Conservation (phyloP, 208 protist genomes). For the Trypanosoma platydactyli region DNA sequence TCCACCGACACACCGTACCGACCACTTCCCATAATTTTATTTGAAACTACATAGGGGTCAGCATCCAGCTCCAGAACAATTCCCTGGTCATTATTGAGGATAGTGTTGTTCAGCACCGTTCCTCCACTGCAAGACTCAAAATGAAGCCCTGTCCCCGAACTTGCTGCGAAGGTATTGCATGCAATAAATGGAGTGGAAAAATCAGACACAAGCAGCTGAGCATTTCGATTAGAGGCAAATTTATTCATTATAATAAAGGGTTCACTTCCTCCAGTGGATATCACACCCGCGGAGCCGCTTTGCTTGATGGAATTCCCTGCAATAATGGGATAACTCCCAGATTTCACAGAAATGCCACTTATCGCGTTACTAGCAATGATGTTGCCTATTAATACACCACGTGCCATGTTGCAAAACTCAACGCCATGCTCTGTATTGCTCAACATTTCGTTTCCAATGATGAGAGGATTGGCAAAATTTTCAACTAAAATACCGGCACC, state of each 20-base stretch:
- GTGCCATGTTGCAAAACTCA: slow-evolving; percentile 46
- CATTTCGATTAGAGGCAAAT: slow-evolving; percentile 45
- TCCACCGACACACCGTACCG: slow-evolving; percentile 45
- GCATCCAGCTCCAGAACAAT: slow-evolving; percentile 79
- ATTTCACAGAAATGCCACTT: slow-evolving; percentile 46
- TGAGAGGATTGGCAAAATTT: slow-evolving; percentile 82
- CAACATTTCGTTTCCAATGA: slow-evolving; percentile 83
- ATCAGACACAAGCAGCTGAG: slow-evolving; percentile 51
- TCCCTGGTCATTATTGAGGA: slow-evolving; percentile 57
- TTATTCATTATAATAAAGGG: slow-evolving; percentile 66
- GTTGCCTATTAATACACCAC: slow-evolving; percentile 81
- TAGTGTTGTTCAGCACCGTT: slow-evolving; percentile 53
- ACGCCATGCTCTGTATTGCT: slow-evolving; percentile 58
- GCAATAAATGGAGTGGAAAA: slow-evolving; percentile 62
- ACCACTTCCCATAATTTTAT: slow-evolving; percentile 48
- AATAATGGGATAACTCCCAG: slow-evolving; percentile 56
- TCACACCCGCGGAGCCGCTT: slow-evolving; percentile 49
- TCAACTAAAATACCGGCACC: slow-evolving; percentile 61
- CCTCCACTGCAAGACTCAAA: slow-evolving; percentile 63
- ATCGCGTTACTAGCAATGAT: slow-evolving; percentile 54
- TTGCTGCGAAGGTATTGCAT: slow-evolving; percentile 53
- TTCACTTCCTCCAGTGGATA: slow-evolving; percentile 37
- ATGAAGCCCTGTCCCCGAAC: slow-evolving; percentile 45
- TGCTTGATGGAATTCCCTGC: slow-evolving; percentile 63
- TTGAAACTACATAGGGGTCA: slow-evolving; percentile 69